Base-by-base conservation (phyloP, 331 rosid genomes). In the Ulmus americana region DNA sequence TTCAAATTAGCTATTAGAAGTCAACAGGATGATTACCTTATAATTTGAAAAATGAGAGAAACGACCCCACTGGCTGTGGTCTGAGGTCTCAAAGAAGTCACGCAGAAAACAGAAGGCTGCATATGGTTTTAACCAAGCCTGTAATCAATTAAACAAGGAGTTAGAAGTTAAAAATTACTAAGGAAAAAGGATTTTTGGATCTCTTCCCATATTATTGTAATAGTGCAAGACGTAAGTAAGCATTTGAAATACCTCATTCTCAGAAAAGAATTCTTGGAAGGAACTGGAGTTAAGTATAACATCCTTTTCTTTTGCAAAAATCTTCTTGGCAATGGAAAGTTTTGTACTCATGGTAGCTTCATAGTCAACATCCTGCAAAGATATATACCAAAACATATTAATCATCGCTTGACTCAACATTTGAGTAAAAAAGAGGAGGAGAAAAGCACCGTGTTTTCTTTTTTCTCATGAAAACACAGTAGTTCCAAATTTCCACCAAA, bases 101-200 rank as follows among this genome's bases (percentile, higher is more conserved):
- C 97, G 81, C 78, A 89, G 68, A 82, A 92, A 88, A 71, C 98
- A 89, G 90, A 83, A 89, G 40, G 91, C 98, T 16, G 97, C 95
- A 59, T 86, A 92, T 57, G 98, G 98, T 70, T 85, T 89, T 81
- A 92, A 72, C 98, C 98, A 92, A 77, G 83, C 97, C 98, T 92
- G 64, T 67, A 68, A 65, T 39, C 77, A 79, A 70, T 42, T 65
- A 71, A 42, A 81, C 80, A 56, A 83, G 15, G 43, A 67, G 63
- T 71, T 45, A 55, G 67, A 66, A 4, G 22, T 66, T 41, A 44
- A 51, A 40, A 45, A 22, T 48, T 38, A 43, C 20, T 57, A 80
- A 53, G 16, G 61, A 15, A 53, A 45, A 72, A 16, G 10, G 43
- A 42, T 59, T 10, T 47, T 16, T 28, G 64, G 16, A 42, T 60